A percentile compares a stretch with the other conserved stretches of the same genome.
Evolutionary conservation across 768 basidiomycete species (phyloP).

Genomic region (Trametes gibbosa): DNA sequence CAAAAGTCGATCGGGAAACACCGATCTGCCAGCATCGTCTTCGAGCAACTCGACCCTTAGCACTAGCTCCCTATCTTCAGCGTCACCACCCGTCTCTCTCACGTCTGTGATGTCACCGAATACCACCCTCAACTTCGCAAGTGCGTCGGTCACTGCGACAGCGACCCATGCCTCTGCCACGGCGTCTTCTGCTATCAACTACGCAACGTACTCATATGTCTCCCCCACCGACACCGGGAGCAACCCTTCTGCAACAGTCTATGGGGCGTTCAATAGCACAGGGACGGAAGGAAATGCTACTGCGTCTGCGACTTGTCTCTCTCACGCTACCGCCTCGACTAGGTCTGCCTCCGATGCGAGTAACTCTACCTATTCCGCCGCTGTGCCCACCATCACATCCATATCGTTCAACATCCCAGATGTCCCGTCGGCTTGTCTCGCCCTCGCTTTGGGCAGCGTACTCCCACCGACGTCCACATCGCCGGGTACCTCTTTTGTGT

Average conservation of each 20-base stretch:
- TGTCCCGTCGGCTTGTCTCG: conserved; percentile 14
- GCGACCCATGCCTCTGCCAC: neutral
- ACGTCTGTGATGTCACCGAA: neutral
- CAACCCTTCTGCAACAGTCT: no score
- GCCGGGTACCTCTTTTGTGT: neutral
- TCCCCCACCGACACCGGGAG: neutral
- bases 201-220: neutral
- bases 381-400: neutral
- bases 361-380: neutral
- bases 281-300: neutral
- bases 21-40: neutral
- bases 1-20: neutral
- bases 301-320: neutral
- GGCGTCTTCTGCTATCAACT: neutral
- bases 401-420: conserved; percentile 7
- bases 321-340: neutral
- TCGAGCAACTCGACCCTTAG: neutral
- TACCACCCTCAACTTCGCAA: neutral
- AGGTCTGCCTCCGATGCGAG: neutral
- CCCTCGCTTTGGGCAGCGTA: conserved; percentile 3
- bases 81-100: neutral
- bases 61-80: neutral
- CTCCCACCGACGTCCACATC: neutral
- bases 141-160: neutral
- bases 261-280: no score